Conservation (phyloP, 345 rosid species). For the Isatis tinctoria region DNA sequence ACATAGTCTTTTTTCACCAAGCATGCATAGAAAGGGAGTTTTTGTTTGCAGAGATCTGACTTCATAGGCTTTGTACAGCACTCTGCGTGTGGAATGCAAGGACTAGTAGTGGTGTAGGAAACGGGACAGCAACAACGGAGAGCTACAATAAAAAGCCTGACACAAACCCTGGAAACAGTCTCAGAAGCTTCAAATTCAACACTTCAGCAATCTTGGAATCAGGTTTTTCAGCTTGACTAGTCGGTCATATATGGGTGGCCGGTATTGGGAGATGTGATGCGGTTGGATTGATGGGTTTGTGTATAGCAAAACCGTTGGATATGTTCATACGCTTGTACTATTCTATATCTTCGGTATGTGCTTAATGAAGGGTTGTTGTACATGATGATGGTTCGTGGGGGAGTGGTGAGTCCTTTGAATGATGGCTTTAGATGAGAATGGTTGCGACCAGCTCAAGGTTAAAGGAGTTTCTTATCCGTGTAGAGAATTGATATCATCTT, state of each 20-base stretch:
- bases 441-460: constrained; percentile 10
- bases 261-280: constrained; percentile 14
- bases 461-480: neutral
- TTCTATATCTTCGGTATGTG: neutral
- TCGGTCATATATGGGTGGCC: neutral
- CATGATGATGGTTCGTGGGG: constrained; percentile 17
- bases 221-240: constrained; percentile 35
- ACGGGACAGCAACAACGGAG: constrained; percentile 33
- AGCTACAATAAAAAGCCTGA: constrained; percentile 34
- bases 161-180: constrained; percentile 52
- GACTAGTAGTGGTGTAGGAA: constrained; percentile 51
- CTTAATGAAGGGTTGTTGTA: constrained; percentile 20
- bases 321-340: constrained; percentile 20
- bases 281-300: constrained; percentile 24
- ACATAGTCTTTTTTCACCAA: constrained; percentile 10
- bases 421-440: constrained; percentile 17
- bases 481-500: neutral
- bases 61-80: constrained; percentile 37
- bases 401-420: constrained; percentile 15
- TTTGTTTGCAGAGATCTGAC: constrained; percentile 13
- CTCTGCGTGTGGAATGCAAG: constrained; percentile 78
- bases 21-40: neutral
- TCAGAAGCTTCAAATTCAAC: constrained; percentile 68
- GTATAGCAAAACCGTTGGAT: constrained; percentile 26
- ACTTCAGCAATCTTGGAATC: constrained; percentile 58